These are phyloP conservation scores for Trametes cingulata DNA, from an alignment of 768 basidiomycete species.

Conservation along the genomic window DNA sequence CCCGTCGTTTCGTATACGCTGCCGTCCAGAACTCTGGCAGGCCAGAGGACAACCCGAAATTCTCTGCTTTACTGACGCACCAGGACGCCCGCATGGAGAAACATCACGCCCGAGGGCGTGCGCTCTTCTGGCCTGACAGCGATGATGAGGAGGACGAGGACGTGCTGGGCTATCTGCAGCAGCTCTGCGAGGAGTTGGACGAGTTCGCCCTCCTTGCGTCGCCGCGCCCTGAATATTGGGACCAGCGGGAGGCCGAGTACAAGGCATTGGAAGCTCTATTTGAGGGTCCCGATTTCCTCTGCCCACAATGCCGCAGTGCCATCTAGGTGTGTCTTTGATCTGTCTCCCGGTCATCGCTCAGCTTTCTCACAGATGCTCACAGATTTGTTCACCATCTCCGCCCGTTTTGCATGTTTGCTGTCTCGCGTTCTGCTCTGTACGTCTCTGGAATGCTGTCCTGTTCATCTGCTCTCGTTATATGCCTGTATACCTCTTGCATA, in stretches of 20 bases:
- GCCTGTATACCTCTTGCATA: neutral
- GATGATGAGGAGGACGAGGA: neutral
- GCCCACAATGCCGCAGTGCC: slow-evolving; percentile 17
- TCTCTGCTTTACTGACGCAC: neutral
- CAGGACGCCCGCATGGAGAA: neutral
- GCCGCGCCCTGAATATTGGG: slow-evolving; percentile 20
- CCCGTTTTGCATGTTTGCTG: neutral
- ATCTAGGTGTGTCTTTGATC: slow-evolving; percentile 8
- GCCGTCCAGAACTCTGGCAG: slow-evolving; percentile 17
- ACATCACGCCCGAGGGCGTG: neutral
- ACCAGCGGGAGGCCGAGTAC: slow-evolving; percentile 3
- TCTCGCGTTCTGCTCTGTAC: neutral
- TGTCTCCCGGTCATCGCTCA: neutral
- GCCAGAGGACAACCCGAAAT: neutral
- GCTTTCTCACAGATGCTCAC: neutral
- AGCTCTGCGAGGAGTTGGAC: slow-evolving; percentile 1
- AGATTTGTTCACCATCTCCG: neutral
- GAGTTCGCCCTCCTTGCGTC: slow-evolving; percentile 10
- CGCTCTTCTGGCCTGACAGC: neutral
- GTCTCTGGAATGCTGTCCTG: neutral
- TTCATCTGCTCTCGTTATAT: neutral
- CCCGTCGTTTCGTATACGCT: slow-evolving; percentile 22
- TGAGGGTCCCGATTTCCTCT: slow-evolving; percentile 3
- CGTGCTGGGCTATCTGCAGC: neutral
- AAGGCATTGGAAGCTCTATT: neutral